Evolutionary conservation across 768 basidiomycete genomes (phyloP), one percentile per base, ranked within the genome.

Genomic region (Candolleomyces eurysporus): DNA sequence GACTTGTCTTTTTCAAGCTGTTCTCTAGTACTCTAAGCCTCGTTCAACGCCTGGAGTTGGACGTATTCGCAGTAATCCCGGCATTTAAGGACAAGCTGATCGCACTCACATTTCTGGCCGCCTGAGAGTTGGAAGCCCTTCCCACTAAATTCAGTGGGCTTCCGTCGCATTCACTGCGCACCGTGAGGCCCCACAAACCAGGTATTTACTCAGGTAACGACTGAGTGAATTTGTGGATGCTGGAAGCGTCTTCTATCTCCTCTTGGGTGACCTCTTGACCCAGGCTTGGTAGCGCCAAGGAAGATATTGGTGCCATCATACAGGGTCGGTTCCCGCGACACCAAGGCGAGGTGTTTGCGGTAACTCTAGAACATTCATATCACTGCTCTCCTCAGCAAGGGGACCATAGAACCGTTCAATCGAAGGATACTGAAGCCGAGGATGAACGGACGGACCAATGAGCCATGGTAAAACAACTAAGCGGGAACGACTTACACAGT

Each of bases 291-390:
- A 31, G 89, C 86, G 10, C 93, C 93, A 46, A 94, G 86, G 1
- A 92, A 71, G 69, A 92, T 83, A 60, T 94, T 76, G 1, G 89
- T 89, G 16, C 91, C 90, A 10, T 89, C 85, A 67, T 94, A 95
- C 9, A 95, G 75, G 0, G 87, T 90, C 22, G 89, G 89, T 65
- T 91, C 89, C 71, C 95, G 94, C 30, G 92, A 93, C 6, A 96
- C 93, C 22, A 95, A 77, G 0, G 91, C 87, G 21, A 94, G 84
- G 50, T 91, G 80, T 67, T 89, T 85, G 59, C 93, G 83, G 79
- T 93, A 95, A 52, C 87, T 87, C 62, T 88, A n/a, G 83, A 39
- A 92, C 74, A 63, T 91, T 90, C 65, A 88, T 80, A 13, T 87
- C 83, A 19, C 77, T 78, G 70, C 94, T 86, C 52, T 82, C 79